These are phyloP conservation scores for Sclerotinia glacialis DNA, from an alignment of 2,329 filamentous ascomycete species.

Conservation along the genomic window DNA sequence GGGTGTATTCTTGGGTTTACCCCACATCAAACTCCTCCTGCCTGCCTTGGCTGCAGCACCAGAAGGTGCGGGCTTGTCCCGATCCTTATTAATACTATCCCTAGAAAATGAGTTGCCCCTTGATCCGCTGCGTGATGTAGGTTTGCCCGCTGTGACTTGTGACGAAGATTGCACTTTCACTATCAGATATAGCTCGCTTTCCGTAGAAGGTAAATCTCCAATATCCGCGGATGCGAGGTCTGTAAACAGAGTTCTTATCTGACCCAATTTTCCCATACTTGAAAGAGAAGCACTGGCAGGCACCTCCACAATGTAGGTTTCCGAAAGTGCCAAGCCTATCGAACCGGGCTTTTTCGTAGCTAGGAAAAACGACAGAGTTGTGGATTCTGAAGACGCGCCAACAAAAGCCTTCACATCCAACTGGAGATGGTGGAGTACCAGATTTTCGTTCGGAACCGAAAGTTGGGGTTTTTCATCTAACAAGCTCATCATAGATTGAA, in stretches of 20 bases:
- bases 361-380: conserved; percentile 73
- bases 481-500: conserved; percentile 95
- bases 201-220: conserved; percentile 58
- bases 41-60: conserved; percentile 50
- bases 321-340: conserved; percentile 67
- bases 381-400: conserved; percentile 71
- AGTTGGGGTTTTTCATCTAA: conserved; percentile 76
- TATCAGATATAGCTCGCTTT: conserved; percentile 76
- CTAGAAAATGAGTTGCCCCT: conserved; percentile 26
- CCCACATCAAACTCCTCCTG: conserved; percentile 69
- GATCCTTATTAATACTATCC: conserved; percentile 31
- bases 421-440: conserved; percentile 74
- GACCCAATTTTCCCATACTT: conserved; percentile 60
- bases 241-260: conserved; percentile 81
- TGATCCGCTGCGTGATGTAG: conserved; percentile 31
- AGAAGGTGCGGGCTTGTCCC: conserved; percentile 47
- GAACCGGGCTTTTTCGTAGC: conserved; percentile 67
- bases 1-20: conserved; percentile 50
- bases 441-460: conserved; percentile 60
- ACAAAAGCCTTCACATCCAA: conserved; percentile 82
- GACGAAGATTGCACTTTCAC: conserved; percentile 60
- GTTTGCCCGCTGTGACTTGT: conserved; percentile 34
- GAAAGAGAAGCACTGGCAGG: conserved; percentile 70
- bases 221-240: conserved; percentile 63
- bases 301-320: conserved; percentile 77